A percentile compares a stretch with the other conserved stretches of the same genome.
These are phyloP conservation scores for Hypoxylon rubiginosum DNA, from an alignment of 2,329 filamentous ascomycete genomes.

Conservation along the genomic window DNA sequence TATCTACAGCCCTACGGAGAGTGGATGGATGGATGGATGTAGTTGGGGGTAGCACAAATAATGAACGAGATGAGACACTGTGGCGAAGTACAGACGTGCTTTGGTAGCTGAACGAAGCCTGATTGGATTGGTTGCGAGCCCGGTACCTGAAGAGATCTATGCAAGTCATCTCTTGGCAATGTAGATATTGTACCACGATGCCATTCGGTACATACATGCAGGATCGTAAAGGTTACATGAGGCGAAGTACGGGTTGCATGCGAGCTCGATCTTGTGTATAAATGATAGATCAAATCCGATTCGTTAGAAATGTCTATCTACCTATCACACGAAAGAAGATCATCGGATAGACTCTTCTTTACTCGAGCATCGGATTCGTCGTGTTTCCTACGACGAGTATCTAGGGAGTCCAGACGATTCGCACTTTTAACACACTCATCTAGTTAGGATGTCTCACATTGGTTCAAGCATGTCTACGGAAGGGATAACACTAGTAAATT, in stretches of 20 bases:
- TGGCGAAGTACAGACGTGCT: background rate
- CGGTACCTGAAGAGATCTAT: background rate
- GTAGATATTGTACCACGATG: background rate
- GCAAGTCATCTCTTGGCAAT: background rate
- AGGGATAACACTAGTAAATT: background rate
- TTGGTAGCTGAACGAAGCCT: background rate
- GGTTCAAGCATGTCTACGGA: too few species aligned
- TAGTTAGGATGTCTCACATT: too few species aligned
- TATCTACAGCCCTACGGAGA: background rate
- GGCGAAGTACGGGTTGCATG: constrained; percentile 17
- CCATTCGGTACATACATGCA: constrained; percentile 21
- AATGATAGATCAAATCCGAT: constrained; percentile 15
- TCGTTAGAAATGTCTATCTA: background rate
- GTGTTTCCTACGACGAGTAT: background rate
- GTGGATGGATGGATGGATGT: background rate
- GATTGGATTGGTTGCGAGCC: background rate
- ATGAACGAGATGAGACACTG: background rate
- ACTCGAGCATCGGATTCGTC: too few species aligned
- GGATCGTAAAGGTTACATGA: background rate
- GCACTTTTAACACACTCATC: background rate
- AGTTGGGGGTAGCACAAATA: background rate
- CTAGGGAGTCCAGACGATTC: background rate
- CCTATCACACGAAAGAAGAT: background rate
- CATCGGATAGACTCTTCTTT: too few species aligned
- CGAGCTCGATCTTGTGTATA: constrained; percentile 12